Evolutionary conservation across 1,284 basidiomycete species (phyloP).

Genomic region (Trichosporon sp.): DNA sequence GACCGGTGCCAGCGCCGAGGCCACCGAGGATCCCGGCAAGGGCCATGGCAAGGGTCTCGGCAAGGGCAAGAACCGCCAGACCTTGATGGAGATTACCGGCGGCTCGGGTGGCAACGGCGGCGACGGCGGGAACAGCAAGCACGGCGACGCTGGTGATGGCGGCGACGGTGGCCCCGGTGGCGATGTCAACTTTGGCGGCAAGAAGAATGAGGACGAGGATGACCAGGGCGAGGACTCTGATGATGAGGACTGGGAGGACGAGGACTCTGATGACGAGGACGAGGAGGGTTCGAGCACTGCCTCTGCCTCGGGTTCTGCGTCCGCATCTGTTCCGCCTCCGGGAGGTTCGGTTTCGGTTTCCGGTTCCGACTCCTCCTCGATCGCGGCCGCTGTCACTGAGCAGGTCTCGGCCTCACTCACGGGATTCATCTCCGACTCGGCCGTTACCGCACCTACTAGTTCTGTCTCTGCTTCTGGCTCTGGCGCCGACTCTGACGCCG

Average conservation of each 20-base stretch:
- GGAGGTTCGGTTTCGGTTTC: not conserved
- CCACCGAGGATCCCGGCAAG: too few species aligned
- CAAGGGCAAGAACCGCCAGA: not conserved
- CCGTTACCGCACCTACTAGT: not conserved
- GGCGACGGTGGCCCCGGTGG: not conserved
- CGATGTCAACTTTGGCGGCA: not conserved
- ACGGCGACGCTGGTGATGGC: not conserved
- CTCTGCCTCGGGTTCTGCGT: not conserved
- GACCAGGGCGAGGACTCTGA: not conserved
- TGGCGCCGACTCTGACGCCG: not conserved
- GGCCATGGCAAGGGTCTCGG: not conserved
- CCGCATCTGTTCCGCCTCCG: not conserved
- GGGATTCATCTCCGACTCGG: not conserved
- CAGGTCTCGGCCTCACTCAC: conserved; percentile 3
- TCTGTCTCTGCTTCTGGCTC: not conserved
- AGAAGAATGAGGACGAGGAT: not conserved
- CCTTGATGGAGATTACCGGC: not conserved
- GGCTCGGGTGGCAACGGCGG: not conserved
- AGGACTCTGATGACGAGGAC: not conserved
- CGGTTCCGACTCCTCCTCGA: not conserved
- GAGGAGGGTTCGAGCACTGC: not conserved
- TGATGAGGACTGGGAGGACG: not conserved
- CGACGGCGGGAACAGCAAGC: conserved; percentile 1
- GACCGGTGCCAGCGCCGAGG: too few species aligned
- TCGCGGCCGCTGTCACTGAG: not conserved